A percentile compares a stretch with the other conserved stretches of the same genome.
phyloP scores from a whole-genome alignment of 2,329 filamentous ascomycete species.

The Chaetomium globosum region DNA sequence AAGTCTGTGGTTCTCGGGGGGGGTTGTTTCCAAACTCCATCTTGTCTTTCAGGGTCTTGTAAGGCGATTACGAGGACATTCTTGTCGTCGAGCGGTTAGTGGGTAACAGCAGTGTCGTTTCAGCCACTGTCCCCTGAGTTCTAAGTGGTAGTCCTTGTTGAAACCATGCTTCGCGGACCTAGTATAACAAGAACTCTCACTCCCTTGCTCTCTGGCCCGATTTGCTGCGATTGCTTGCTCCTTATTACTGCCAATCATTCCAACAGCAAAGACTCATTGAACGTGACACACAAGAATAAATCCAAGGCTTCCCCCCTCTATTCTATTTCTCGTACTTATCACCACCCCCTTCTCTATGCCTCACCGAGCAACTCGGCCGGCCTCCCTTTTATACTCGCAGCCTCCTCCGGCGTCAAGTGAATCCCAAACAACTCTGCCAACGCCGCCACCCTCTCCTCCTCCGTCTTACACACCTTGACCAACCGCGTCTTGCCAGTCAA shows the following conservation, averaged over 20 bases:
- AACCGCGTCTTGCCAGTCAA: conserved; percentile 53
- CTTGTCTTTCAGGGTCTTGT: too few relatives aligned
- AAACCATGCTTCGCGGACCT: neutral
- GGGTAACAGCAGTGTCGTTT: neutral
- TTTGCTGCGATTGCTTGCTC: neutral
- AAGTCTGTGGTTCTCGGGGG: neutral
- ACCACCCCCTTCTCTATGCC: neutral
- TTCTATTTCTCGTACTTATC: neutral
- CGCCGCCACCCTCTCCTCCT: conserved; percentile 56
- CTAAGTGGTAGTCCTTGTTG: too few relatives aligned
- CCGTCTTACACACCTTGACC: conserved; percentile 51
- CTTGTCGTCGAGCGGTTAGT: too few relatives aligned
- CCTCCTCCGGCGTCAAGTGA: conserved; percentile 54
- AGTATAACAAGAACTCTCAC: neutral
- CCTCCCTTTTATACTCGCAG: conserved; percentile 53
- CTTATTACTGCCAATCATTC: neutral
- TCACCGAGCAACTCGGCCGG: conserved; percentile 47
- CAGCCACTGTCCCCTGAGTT: neutral
- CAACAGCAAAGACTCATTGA: neutral
- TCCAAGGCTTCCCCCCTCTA: neutral
- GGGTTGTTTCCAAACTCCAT: too few relatives aligned
- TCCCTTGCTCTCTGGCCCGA: neutral
- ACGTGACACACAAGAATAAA: neutral
- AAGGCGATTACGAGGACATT: too few relatives aligned
- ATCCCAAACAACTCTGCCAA: conserved; percentile 58